These are phyloP conservation scores for Litchi chinensis DNA, from an alignment of 345 rosid genomes.

Conservation along the genomic window DNA sequence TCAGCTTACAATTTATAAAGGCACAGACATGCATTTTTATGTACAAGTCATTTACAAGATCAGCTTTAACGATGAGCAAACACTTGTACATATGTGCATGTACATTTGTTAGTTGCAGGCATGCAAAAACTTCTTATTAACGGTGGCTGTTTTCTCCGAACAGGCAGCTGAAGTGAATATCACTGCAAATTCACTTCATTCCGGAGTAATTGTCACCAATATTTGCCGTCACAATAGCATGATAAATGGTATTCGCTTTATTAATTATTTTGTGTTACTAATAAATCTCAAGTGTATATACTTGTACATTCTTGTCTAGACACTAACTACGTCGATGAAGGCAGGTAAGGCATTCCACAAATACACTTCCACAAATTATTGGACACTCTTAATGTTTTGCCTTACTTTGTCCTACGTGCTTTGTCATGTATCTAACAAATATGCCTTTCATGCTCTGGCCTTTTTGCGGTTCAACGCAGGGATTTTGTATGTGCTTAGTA, in stretches of 20 bases:
- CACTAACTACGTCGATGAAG: not conserved
- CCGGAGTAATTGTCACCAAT: slow-evolving; percentile 64
- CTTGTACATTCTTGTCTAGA: no score
- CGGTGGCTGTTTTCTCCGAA: slow-evolving; percentile 8
- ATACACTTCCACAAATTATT: not conserved
- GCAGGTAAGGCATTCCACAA: not conserved
- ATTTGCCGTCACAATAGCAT: slow-evolving; percentile 50
- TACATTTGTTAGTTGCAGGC: not conserved
- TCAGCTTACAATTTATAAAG: not conserved
- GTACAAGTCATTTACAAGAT: not conserved
- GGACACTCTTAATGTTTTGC: not conserved
- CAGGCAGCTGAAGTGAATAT: slow-evolving; percentile 56
- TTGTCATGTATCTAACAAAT: not conserved
- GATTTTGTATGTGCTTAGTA: slow-evolving; percentile 37
- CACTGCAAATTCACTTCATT: slow-evolving; percentile 73
- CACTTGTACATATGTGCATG: not conserved
- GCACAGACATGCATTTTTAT: no score
- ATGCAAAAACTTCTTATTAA: not conserved
- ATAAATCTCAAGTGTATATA: not conserved
- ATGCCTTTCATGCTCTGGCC: not conserved
- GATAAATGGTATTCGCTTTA: slow-evolving; percentile 34
- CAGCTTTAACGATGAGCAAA: not conserved
- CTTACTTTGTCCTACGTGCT: not conserved
- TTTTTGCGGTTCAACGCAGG: slow-evolving; percentile 38
- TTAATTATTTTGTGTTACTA: not conserved